These are phyloP conservation scores for Neurospora sp. DNA, from an alignment of 495 filamentous ascomycete genomes.

Conservation along the genomic window DNA sequence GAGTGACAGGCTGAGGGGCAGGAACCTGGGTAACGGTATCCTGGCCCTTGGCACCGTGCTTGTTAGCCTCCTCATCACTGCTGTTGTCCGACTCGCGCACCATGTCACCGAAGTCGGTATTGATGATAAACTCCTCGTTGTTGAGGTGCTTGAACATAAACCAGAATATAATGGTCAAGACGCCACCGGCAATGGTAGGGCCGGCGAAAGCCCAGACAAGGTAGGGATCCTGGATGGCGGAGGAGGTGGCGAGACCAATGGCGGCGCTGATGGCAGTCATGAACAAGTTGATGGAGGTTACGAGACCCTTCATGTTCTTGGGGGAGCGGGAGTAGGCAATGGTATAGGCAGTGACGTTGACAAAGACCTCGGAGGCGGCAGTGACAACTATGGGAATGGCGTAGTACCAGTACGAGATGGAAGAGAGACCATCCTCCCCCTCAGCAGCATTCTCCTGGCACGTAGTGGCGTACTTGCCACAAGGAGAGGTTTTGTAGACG, in stretches of 20 bases:
- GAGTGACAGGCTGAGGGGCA: not conserved
- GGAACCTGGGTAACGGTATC: not conserved
- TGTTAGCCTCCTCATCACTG: conserved; percentile 25
- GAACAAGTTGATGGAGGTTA: conserved; percentile 50
- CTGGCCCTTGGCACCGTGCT: not conserved
- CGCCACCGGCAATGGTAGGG: conserved; percentile 33
- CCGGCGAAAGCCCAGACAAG: conserved; percentile 45
- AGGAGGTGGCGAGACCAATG: conserved; percentile 45
- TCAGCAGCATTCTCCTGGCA: conserved; percentile 27
- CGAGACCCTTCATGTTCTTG: conserved; percentile 55
- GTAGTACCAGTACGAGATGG: conserved; percentile 31
- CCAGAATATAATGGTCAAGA: conserved; percentile 35
- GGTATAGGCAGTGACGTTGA: conserved; percentile 58
- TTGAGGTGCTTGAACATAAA: conserved; percentile 37
- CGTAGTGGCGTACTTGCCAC: conserved; percentile 34
- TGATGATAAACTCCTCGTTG: conserved; percentile 34
- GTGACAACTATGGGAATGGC: conserved; percentile 36
- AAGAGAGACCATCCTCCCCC: conserved; percentile 34
- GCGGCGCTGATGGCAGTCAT: conserved; percentile 46
- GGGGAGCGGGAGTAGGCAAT: conserved; percentile 63
- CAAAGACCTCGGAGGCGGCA: conserved; percentile 58
- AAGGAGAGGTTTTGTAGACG: conserved; percentile 51
- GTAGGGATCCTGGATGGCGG: conserved; percentile 50
- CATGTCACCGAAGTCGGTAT: conserved; percentile 26
- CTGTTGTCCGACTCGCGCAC: conserved; percentile 30